Base-by-base conservation (phyloP, 1,284 basidiomycete genomes). In the Sporisorium exsertum region DNA sequence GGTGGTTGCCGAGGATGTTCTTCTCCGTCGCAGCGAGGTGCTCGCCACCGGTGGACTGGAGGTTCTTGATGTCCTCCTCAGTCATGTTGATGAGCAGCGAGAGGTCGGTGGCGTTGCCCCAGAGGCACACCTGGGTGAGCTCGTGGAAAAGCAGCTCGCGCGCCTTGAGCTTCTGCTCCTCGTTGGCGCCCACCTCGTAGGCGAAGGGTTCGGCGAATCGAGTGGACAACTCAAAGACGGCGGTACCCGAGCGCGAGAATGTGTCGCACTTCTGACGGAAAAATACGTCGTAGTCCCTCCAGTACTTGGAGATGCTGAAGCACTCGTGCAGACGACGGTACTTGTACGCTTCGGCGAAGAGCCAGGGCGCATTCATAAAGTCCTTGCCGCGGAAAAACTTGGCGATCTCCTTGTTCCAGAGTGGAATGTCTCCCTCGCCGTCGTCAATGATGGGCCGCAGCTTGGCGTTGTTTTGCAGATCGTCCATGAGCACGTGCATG, bases 31-130 rank as follows among this genome's bases (percentile, higher is more conserved):
- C 93, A 8, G 95, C 95, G 51, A 98, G 91, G 78, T 95, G 92
- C 63, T 96, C 95, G 32, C 95, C 95, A 27, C 95, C 96, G 22
- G 95, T 97, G 18, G 94, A 95, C 86, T 99, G 95, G n/a, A 98
- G 89, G 61, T 92, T 91, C 87, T 96, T 96, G 87, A 99, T 97
- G 86, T 98, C 95, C 49, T 98, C 95, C 87, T 98, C 95, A 15
- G 94, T 94, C 95, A 97, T 97, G 88, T 98, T 94, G 87, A 97
- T 98, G 61, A 98, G 89, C 35, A 98, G 89, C 3, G 94, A 96
- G 59, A 98, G 88, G 86, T 98, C 95, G 64, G 96, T 98, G n/a
- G 67, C 62, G 46, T 68, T 67, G 43, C 73, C 63, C 70, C 66
- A 64, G 27, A 76, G 81, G 64, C 68, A 73, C 42, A 65, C 55